Conservation (phyloP, 495 filamentous ascomycete species). For the Penicillium steckii region DNA sequence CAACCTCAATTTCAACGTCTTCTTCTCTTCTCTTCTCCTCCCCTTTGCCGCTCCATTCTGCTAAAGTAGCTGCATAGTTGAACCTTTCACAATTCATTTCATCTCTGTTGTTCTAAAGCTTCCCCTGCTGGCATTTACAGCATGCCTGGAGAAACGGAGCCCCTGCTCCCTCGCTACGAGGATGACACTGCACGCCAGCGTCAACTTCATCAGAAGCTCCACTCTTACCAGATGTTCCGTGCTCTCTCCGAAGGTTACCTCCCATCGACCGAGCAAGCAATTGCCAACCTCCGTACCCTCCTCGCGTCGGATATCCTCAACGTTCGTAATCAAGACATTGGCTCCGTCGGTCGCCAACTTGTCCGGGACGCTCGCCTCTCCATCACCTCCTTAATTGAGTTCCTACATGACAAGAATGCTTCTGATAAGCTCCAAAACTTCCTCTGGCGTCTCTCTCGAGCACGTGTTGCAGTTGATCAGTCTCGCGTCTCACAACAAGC, state of each 20-base stretch:
- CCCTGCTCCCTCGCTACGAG: slow-evolving; percentile 79
- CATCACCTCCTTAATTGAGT: slow-evolving; percentile 71
- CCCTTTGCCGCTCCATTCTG: no score
- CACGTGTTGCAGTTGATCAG: slow-evolving; percentile 66
- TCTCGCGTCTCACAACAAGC: slow-evolving; percentile 63
- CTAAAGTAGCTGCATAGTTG: no score
- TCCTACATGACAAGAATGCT: slow-evolving; percentile 77
- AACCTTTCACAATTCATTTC: no score
- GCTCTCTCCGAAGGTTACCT: slow-evolving; percentile 85
- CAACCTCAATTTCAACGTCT: not conserved
- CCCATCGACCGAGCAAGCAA: slow-evolving; percentile 84
- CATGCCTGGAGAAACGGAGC: slow-evolving; percentile 65
- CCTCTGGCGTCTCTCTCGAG: slow-evolving; percentile 78
- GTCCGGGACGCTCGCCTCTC: slow-evolving; percentile 69
- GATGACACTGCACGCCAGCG: slow-evolving; percentile 80
- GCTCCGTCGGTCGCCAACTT: slow-evolving; percentile 70
- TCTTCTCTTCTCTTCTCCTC: not conserved
- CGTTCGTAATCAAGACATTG: slow-evolving; percentile 71
- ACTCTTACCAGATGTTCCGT: slow-evolving; percentile 86
- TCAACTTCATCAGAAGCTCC: slow-evolving; percentile 78
- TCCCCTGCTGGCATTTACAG: slow-evolving; percentile 12
- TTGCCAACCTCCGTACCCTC: slow-evolving; percentile 78
- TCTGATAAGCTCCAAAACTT: slow-evolving; percentile 89
- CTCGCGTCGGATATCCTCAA: slow-evolving; percentile 77
- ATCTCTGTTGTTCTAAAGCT: not conserved